Base-by-base conservation (phyloP, 768 basidiomycete species). In the Trametes maxima region DNA sequence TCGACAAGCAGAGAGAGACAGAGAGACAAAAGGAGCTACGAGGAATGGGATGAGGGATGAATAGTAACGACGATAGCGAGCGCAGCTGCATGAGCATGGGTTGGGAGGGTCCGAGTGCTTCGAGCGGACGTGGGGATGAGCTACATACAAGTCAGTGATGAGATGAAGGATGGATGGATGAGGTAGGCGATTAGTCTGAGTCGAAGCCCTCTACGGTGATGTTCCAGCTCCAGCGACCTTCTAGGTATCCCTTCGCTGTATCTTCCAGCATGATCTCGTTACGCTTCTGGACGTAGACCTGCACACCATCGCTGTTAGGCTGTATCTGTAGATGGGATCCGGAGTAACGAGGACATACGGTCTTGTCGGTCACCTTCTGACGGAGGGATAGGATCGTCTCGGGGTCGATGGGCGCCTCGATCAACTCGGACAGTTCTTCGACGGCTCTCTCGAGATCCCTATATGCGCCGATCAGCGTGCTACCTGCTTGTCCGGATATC, bases 261-360 rank as follows among this genome's bases (percentile, higher is more conserved):
- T 98, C 97, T 68, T 96, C 94, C 37, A 98, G 77, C 66, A 99
- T 83, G 69, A 98, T 95, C 73, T 94, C 90, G 73, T 97, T 95
- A 35, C 97, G 84, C 77, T 95, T 98, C 77, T 94, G 88, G n/a
- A 98, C 95, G 70, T 98, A 98, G 17, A 93, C 88, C 83, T 91
- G 62, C 1, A 58, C 7, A 46, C 39, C 17, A 12, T 16, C 33
- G 49, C 28, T 33, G 14, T 5, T 49, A 25, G 39, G 51, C 13
- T 13, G 25, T n/a, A 21, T 19, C 67, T 65, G 49, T 50, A n/a
- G 37, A 22, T 33, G 36, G 33, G 28, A 44, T 25, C 19, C n/a
- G 33, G n/a, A 43, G 21, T 62, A 6, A 65, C 43, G 50, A 44
- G 49, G 10, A 74, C 84, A 47, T 58, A 94, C 95, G 25, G 95